These are phyloP conservation scores for Annulohypoxylon nitens DNA, from an alignment of 495 filamentous ascomycete genomes.

Conservation along the genomic window DNA sequence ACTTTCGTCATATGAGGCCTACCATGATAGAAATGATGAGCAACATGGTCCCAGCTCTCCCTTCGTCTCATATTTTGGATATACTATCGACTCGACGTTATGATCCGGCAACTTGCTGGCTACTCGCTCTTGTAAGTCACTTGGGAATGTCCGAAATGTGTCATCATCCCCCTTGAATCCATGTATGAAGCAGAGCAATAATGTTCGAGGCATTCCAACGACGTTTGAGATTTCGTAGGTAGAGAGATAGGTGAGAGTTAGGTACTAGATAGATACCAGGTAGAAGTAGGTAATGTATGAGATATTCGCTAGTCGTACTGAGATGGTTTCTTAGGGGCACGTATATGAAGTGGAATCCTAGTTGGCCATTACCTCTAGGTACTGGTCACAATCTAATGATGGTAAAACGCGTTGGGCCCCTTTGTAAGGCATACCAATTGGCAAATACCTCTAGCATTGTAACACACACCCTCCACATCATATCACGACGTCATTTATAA, in stretches of 20 bases:
- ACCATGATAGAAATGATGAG: constrained; percentile 86
- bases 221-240: not conserved
- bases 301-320: too few relatives aligned
- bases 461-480: constrained; percentile 34
- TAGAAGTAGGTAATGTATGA: not conserved
- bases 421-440: not conserved
- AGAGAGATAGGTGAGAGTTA: not conserved
- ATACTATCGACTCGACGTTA: constrained; percentile 76
- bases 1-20: constrained; percentile 22
- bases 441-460: not conserved
- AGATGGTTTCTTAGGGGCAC: too few relatives aligned
- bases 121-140: constrained; percentile 76
- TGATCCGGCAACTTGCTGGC: constrained; percentile 78
- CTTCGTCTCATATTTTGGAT: constrained; percentile 92
- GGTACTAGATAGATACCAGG: not conserved
- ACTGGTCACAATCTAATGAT: not conserved
- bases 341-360: too few relatives aligned
- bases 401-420: not conserved
- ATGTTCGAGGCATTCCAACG: constrained; percentile 76
- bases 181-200: constrained; percentile 91
- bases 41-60: constrained; percentile 86
- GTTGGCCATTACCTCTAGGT: too few relatives aligned
- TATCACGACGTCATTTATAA: constrained; percentile 42
- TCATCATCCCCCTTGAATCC: constrained; percentile 96
- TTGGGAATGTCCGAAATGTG: constrained; percentile 84